Percentiles rank a stretch among this genome's conserved stretches.
phyloP scores from a whole-genome alignment of 805 yeast genomes.

The Metschnikowia gelsemii region DNA sequence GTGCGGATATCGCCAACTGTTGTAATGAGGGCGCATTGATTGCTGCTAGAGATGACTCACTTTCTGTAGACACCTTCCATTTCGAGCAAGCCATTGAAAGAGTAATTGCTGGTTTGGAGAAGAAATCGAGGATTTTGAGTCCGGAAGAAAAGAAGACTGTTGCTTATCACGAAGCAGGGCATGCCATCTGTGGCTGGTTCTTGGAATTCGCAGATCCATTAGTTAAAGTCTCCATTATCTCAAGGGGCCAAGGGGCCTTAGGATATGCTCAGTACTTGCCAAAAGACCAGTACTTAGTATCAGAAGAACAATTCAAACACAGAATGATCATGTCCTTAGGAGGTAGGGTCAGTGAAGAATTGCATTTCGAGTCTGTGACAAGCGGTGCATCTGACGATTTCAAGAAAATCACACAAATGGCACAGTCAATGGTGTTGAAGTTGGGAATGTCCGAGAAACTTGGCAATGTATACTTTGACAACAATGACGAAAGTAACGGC shows the following conservation, averaged over 20 bases:
- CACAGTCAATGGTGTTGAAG: constrained; percentile 86
- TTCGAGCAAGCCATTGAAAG: constrained; percentile 97
- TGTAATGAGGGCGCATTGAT: constrained; percentile 97
- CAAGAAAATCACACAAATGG: constrained; percentile 92
- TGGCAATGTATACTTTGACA: constrained; percentile 80
- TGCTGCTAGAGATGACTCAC: constrained; percentile 82
- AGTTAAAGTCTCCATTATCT: constrained; percentile 92
- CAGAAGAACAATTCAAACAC: constrained; percentile 75
- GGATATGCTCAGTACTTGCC: constrained; percentile 98
- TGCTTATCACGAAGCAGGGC: constrained; percentile 99
- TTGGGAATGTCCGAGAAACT: constrained; percentile 88
- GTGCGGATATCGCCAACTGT: constrained; percentile 97
- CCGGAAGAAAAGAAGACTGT: constrained; percentile 87
- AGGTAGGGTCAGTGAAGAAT: constrained; percentile 94
- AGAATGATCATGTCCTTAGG: constrained; percentile 97
- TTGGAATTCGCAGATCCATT: constrained; percentile 89
- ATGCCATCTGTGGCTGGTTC: constrained; percentile 98
- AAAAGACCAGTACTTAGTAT: constrained; percentile 79
- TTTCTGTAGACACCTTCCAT: constrained; percentile 69
- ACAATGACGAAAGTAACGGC: constrained; percentile 51
- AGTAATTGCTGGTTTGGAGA: constrained; percentile 94
- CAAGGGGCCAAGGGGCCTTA: constrained; percentile 94
- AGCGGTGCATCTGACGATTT: constrained; percentile 97
- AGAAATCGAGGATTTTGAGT: constrained; percentile 77
- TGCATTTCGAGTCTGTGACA: constrained; percentile 88